Evolutionary conservation across 75 land plant genomes (phyloP).

Genomic region (Cupressus sempervirens): DNA sequence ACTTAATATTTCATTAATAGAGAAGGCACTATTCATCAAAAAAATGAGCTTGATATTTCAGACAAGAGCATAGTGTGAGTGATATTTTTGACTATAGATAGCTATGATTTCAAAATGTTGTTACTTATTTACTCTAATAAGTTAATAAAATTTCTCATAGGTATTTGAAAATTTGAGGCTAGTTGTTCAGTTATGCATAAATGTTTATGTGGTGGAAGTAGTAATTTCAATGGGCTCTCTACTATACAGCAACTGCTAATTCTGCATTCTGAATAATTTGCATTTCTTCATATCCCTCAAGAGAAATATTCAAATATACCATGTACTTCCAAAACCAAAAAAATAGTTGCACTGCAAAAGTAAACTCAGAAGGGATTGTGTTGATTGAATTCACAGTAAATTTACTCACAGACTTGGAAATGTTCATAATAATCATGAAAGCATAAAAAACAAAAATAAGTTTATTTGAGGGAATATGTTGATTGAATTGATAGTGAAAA

Average conservation of each 20-base stretch:
- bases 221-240: not conserved
- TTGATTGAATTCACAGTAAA: not conserved
- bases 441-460: not conserved
- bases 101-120: not conserved
- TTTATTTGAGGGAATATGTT: not conserved
- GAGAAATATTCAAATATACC: not conserved
- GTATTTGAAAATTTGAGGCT: not conserved
- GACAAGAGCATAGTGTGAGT: too few species aligned
- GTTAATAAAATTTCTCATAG: not conserved
- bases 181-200: not conserved
- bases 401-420: not conserved
- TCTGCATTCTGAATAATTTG: not conserved
- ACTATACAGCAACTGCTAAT: not conserved
- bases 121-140: not conserved
- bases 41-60: too few species aligned
- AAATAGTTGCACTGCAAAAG: not conserved
- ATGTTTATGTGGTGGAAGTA: not conserved
- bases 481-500: not conserved
- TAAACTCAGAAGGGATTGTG: not conserved
- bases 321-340: not conserved
- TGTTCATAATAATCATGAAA: not conserved
- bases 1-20: too few species aligned
- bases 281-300: not conserved
- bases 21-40: too few species aligned
- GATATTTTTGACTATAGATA: not conserved